Evolutionary conservation across 2,329 filamentous ascomycete genomes (phyloP).

Genomic region (Fusarium setosum): DNA sequence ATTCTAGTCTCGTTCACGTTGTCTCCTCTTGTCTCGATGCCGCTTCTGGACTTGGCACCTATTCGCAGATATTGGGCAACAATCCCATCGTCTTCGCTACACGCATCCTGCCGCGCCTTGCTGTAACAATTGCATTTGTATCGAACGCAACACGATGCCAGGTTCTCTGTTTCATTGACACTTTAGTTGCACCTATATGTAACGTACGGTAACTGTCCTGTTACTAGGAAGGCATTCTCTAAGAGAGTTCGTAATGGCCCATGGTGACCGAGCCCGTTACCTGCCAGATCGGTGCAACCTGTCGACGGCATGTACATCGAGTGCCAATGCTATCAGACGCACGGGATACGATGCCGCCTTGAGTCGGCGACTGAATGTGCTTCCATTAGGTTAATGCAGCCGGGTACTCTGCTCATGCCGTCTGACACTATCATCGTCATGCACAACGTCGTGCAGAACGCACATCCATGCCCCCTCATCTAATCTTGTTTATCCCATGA

Average conservation of each 20-base stretch:
- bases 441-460: conserved; percentile 15
- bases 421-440: conserved; percentile 15
- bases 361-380: neutral
- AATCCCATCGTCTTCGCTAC: conserved; percentile 15
- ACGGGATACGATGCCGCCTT: neutral
- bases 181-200: neutral
- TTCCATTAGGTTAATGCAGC: conserved; percentile 5
- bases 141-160: conserved; percentile 6
- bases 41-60: no score
- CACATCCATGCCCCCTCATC: neutral
- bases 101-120: conserved; percentile 1
- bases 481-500: conserved; percentile 7
- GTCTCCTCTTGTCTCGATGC: conserved; percentile 11
- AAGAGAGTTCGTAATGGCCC: neutral
- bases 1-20: neutral
- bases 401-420: conserved; percentile 16
- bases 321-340: neutral
- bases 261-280: neutral
- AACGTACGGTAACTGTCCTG: neutral
- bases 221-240: neutral
- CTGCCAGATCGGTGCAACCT: neutral
- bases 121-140: conserved; percentile 7
- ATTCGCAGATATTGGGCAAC: conserved; percentile 6
- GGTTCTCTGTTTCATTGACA: conserved; percentile 6
- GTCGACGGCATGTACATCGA: neutral